Percentiles rank a stretch among this genome's conserved stretches.
Evolutionary conservation across 805 yeast genomes (phyloP).

Genomic region (Candida adriatica): DNA sequence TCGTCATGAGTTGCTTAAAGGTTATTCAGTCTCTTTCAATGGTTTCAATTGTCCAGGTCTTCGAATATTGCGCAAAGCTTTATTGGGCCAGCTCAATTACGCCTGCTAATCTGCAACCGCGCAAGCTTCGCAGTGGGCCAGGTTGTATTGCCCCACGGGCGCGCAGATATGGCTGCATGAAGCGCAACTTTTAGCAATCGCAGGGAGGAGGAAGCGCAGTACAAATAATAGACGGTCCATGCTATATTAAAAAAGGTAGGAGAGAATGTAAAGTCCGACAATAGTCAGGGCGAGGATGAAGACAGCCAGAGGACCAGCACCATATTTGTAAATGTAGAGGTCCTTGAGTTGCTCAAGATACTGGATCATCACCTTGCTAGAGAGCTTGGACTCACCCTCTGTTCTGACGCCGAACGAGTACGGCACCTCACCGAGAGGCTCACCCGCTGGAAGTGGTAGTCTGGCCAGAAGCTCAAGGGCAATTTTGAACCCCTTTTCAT

Average conservation of each 20-base stretch:
- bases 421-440: slow-evolving; percentile 39
- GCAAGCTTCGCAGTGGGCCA: no score
- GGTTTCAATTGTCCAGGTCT: no score
- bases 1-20: slow-evolving; percentile 18
- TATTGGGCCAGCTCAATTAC: no score
- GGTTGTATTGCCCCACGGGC: slow-evolving; percentile 1
- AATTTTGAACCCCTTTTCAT: slow-evolving; percentile 42
- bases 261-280: slow-evolving; percentile 24
- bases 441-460: slow-evolving; percentile 32
- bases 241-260: slow-evolving; percentile 13
- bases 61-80: no score
- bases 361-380: slow-evolving; percentile 42
- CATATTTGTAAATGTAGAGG: slow-evolving; percentile 39
- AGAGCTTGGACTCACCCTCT: slow-evolving; percentile 45
- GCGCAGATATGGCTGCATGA: slow-evolving; percentile 1
- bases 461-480: slow-evolving; percentile 43
- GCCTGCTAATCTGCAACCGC: no score
- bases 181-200: no score
- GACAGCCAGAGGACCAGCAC: slow-evolving; percentile 25
- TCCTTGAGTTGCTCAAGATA: slow-evolving; percentile 41
- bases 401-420: slow-evolving; percentile 48
- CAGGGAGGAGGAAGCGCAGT: neutral
- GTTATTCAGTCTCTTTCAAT: neutral
- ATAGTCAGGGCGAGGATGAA: slow-evolving; percentile 26
- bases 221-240: neutral